Conservation (phyloP, 441 rosid genomes). For the Bruguiera hainesii region DNA sequence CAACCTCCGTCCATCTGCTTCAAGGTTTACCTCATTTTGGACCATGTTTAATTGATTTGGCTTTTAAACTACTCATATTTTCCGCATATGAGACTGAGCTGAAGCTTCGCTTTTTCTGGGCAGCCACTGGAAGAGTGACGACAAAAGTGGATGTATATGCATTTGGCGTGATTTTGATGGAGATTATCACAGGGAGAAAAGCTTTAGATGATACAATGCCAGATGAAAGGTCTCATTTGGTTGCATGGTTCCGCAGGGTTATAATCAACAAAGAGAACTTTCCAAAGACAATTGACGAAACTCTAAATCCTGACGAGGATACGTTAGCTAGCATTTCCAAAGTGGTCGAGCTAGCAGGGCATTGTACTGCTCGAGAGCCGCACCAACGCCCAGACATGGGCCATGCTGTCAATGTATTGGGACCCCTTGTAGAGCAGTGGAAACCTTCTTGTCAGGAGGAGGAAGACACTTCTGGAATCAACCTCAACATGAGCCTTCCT, state of each 20-base stretch:
- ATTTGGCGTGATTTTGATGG: slow-evolving; percentile 33
- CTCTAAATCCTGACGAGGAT: slow-evolving; percentile 29
- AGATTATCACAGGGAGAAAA: slow-evolving; percentile 27
- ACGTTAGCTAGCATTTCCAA: slow-evolving; percentile 31
- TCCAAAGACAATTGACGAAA: slow-evolving; percentile 25
- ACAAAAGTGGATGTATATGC: slow-evolving; percentile 29
- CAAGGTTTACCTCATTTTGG: background rate
- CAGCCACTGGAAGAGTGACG: slow-evolving; percentile 35
- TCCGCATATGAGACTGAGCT: background rate
- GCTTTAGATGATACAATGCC: slow-evolving; percentile 36
- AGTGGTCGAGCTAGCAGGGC: slow-evolving; percentile 43
- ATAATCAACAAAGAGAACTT: slow-evolving; percentile 33
- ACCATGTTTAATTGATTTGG: background rate
- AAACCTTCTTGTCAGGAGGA: slow-evolving; percentile 28
- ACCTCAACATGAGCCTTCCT: slow-evolving; percentile 34
- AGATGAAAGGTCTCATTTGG: slow-evolving; percentile 39
- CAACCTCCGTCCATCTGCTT: background rate
- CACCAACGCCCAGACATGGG: slow-evolving; percentile 47
- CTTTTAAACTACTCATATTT: background rate
- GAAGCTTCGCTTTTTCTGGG: background rate
- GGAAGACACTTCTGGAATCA: slow-evolving; percentile 24
- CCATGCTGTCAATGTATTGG: slow-evolving; percentile 35
- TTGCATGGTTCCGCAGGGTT: slow-evolving; percentile 38
- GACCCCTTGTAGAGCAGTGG: slow-evolving; percentile 48
- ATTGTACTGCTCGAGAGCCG: slow-evolving; percentile 43